Base-by-base conservation (phyloP, 345 rosid species). In the Euphorbia peplus region DNA sequence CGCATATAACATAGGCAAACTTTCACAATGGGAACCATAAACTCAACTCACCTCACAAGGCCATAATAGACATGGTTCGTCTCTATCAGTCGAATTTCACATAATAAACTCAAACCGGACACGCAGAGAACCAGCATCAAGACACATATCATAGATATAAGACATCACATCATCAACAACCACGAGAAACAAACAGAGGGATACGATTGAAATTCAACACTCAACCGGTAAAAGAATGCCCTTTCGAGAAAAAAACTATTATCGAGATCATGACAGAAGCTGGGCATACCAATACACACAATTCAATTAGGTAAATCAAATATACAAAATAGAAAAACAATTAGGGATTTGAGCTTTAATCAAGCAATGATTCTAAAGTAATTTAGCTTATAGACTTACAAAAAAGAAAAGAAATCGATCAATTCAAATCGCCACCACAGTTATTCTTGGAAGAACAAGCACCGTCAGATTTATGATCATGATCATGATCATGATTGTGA, bases 401-500 rank as follows among this genome's bases (percentile, higher is more conserved):
- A 63, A 42, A n/a, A 29, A 24, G 26, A 22, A 28, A 9, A 0
- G 28, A 22, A 51, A 61, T 60, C 30, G 18, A 70, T 32, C 30
- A 37, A 70, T 62, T 62, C 0, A 30, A 63, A 41, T 24, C 18
- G 8, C 25, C 32, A 8, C 52, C 55, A 19, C 42, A 46, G 35
- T 54, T 48, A 46, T 41, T 26, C 48, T 63, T 58, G 5, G 68
- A 77, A 58, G 73, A 72, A 64, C 67, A 67, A 15, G 70, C 70
- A 28, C 60, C 70, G n/a, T 72, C 52, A 4, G 75, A 66, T 48
- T 69, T 58, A 42, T 72, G 76, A 25, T 70, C 28, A 48, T 65
- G 55, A 52, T 60, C 11, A 47, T 80, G 77, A 37, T 80, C 77
- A n/a, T 77, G 50, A 41, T 71, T 21, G 8, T 73, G 55, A 4